Percentiles rank a stretch among this genome's conserved stretches.
Conservation (phyloP, 495 filamentous ascomycete species). For the Penicillium nucicola region DNA sequence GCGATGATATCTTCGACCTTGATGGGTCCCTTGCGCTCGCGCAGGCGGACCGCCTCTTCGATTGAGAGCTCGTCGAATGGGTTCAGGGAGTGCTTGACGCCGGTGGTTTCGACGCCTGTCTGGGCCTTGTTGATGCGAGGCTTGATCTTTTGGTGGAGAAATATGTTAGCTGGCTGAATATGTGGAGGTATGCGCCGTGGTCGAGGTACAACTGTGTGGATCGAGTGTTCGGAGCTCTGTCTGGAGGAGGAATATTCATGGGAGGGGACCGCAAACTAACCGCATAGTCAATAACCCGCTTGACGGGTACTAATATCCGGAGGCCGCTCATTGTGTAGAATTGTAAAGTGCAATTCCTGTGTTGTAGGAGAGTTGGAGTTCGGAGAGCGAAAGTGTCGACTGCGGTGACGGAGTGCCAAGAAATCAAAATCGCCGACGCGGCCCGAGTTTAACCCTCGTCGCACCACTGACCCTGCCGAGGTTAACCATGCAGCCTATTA, state of each 20-base stretch:
- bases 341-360: slow-evolving; percentile 11
- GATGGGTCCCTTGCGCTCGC: slow-evolving; percentile 64
- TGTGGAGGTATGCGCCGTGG: background rate
- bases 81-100: slow-evolving; percentile 97
- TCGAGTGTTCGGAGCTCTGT: slow-evolving; percentile 3
- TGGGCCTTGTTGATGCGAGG: slow-evolving; percentile 95
- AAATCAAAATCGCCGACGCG: slow-evolving; percentile 32
- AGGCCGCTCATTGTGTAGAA: slow-evolving; percentile 63
- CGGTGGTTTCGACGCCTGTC: slow-evolving; percentile 86
- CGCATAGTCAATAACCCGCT: slow-evolving; percentile 98
- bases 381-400: slow-evolving; percentile 16
- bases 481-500: slow-evolving; percentile 26
- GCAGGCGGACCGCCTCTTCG: slow-evolving; percentile 91
- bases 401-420: slow-evolving; percentile 36
- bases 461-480: slow-evolving; percentile 34
- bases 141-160: slow-evolving; percentile 65
- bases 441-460: slow-evolving; percentile 33
- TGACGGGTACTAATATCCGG: slow-evolving; percentile 91
- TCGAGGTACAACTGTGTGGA: slow-evolving; percentile 7
- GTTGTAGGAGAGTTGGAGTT: slow-evolving; percentile 9
- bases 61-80: slow-evolving; percentile 98
- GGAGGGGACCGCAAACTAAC: slow-evolving; percentile 48
- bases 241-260: background rate
- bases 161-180: slow-evolving; percentile 2
- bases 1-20: slow-evolving; percentile 85